Percentiles rank a stretch among this genome's conserved stretches.
Evolutionary conservation across 768 basidiomycete species (phyloP).

Genomic region (Tylopilus plumbeoviolaceoides): DNA sequence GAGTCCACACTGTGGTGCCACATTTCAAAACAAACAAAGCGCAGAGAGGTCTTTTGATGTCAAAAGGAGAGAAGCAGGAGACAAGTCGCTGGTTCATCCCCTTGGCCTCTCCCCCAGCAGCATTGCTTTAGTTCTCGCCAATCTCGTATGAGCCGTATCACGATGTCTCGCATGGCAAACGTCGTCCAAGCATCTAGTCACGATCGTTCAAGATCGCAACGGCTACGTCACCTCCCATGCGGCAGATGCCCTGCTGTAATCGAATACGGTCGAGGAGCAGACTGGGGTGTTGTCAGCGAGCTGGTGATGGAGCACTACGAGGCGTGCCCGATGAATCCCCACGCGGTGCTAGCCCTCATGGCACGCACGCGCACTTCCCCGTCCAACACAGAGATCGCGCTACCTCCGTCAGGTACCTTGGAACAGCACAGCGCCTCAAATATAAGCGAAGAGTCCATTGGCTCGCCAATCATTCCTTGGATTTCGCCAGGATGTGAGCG

Average conservation of each 20-base stretch:
- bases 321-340: constrained; percentile 23
- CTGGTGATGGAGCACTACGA: constrained; percentile 28
- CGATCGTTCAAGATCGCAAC: constrained; percentile 14
- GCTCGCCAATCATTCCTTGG: constrained; percentile 5
- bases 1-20: constrained; percentile 20
- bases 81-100: constrained; percentile 4
- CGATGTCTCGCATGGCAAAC: constrained; percentile 19
- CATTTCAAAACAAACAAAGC: constrained; percentile 33
- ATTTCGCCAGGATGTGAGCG: constrained; percentile 20
- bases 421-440: constrained; percentile 2
- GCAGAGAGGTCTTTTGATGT: constrained; percentile 15
- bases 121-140: constrained; percentile 11
- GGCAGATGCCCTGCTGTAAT: constrained; percentile 24
- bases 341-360: constrained; percentile 9
- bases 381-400: constrained; percentile 7
- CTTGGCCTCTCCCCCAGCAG: constrained; percentile 1
- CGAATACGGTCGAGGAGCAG: constrained; percentile 24
- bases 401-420: constrained; percentile 2
- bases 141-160: background rate
- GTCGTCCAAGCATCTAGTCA: constrained; percentile 1
- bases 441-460: background rate
- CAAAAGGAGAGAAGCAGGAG: constrained; percentile 20
- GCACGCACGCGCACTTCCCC: constrained; percentile 11
- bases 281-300: constrained; percentile 25
- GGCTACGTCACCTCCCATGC: constrained; percentile 20